These are phyloP conservation scores for Lodderomyces jiufengensis DNA, from an alignment of 1,139 yeast genomes.

Conservation along the genomic window DNA sequence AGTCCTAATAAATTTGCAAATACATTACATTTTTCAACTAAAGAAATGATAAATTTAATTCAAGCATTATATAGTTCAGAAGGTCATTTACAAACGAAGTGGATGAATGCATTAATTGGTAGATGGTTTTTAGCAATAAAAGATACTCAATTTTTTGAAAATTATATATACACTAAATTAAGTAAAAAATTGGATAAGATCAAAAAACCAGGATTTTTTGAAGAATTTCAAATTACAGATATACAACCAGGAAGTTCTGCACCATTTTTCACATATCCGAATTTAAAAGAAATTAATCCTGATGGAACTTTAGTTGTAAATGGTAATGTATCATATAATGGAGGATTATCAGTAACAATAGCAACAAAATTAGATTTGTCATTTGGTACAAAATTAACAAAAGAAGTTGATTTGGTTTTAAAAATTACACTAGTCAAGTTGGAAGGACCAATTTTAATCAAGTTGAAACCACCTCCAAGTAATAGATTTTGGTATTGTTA, in stretches of 20 bases:
- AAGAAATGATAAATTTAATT: conserved; percentile 68
- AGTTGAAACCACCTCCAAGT: conserved; percentile 86
- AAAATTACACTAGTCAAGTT: conserved; percentile 66
- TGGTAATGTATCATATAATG: conserved; percentile 63
- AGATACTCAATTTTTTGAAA: conserved; percentile 62
- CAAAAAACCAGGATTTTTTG: conserved; percentile 82
- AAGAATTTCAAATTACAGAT: conserved; percentile 70
- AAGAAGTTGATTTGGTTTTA: conserved; percentile 72
- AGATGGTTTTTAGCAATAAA: conserved; percentile 74
- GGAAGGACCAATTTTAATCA: conserved; percentile 69
- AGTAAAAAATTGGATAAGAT: conserved; percentile 72
- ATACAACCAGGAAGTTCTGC: conserved; percentile 78
- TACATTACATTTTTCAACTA: conserved; percentile 68
- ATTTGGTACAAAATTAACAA: conserved; percentile 72
- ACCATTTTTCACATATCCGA: conserved; percentile 76
- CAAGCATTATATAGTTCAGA: conserved; percentile 78
- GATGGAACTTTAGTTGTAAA: conserved; percentile 74
- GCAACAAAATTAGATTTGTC: conserved; percentile 76
- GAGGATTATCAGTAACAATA: conserved; percentile 68
- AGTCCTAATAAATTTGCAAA: conserved; percentile 54
- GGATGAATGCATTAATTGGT: conserved; percentile 88
- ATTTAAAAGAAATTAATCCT: conserved; percentile 65
- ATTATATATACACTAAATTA: conserved; percentile 54
- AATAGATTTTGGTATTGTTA: conserved; percentile 89
- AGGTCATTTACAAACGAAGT: conserved; percentile 77